These are phyloP conservation scores for Carallia pectinifolia DNA, from an alignment of 345 rosid species.

Conservation along the genomic window DNA sequence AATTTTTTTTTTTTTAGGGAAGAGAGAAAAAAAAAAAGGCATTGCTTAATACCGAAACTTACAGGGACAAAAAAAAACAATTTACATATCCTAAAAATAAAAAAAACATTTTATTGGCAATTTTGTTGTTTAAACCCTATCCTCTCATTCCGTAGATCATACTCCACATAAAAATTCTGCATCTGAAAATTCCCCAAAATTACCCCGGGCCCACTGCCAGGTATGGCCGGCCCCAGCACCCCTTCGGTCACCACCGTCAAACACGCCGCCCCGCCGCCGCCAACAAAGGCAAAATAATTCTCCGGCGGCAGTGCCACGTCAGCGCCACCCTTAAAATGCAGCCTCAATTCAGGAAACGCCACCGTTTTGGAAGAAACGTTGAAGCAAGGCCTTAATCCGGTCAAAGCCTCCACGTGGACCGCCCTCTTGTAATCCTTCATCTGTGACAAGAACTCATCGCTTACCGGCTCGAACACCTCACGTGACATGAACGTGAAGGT, in stretches of 20 bases:
- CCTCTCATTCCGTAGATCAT: slow-evolving; percentile 42
- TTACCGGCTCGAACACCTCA: slow-evolving; percentile 25
- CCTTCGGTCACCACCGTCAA: slow-evolving; percentile 33
- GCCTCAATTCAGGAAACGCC: slow-evolving; percentile 30
- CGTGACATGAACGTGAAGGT: slow-evolving; percentile 39
- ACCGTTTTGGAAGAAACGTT: not conserved
- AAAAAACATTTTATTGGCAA: slow-evolving; percentile 19
- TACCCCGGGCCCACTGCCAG: slow-evolving; percentile 28
- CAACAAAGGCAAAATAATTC: slow-evolving; percentile 28
- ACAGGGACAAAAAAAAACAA: no score
- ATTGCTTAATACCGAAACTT: no score
- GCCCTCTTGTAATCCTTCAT: slow-evolving; percentile 26
- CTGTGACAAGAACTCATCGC: slow-evolving; percentile 24
- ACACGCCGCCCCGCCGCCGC: slow-evolving; percentile 25
- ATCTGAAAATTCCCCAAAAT: slow-evolving; percentile 41
- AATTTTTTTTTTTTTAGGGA: no score
- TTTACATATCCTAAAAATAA: no score
- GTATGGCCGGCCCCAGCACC: not conserved
- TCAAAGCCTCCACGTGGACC: slow-evolving; percentile 18
- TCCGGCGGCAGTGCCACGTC: slow-evolving; percentile 33
- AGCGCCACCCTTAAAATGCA: slow-evolving; percentile 44
- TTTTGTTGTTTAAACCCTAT: slow-evolving; percentile 34
- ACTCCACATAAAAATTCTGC: slow-evolving; percentile 43
- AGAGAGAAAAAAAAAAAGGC: no score
- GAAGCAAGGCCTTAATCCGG: slow-evolving; percentile 35